Evolutionary conservation across 2,329 filamentous ascomycete genomes (phyloP).

Genomic region (Dendrostoma leiphaemia): DNA sequence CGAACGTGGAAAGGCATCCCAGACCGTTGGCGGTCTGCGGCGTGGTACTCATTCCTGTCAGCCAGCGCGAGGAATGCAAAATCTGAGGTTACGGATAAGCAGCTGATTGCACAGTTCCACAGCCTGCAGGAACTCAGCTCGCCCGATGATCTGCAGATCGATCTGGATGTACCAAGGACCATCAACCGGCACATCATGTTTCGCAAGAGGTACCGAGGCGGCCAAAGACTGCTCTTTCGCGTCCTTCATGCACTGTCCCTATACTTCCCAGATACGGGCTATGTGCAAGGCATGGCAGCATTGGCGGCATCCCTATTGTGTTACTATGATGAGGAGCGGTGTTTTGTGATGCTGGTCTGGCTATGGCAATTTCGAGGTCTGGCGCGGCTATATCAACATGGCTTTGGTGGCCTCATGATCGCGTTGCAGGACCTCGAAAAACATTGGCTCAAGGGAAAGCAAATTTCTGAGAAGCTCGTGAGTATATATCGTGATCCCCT

Average conservation of each 20-base stretch:
- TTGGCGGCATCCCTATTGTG: slow-evolving; percentile 89
- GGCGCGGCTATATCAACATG: slow-evolving; percentile 77
- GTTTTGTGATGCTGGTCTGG: slow-evolving; percentile 95
- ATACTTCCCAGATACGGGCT: slow-evolving; percentile 87
- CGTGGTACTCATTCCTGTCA: slow-evolving; percentile 91
- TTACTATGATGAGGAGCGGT: slow-evolving; percentile 93
- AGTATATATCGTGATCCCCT: slow-evolving; percentile 33
- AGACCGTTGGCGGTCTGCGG: slow-evolving; percentile 87
- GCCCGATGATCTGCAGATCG: slow-evolving; percentile 93
- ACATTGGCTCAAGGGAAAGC: slow-evolving; percentile 74
- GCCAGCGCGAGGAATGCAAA: slow-evolving; percentile 67
- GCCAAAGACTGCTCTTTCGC: slow-evolving; percentile 86
- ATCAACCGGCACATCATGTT: slow-evolving; percentile 99
- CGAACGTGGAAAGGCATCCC: slow-evolving; percentile 98
- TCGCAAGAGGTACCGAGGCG: slow-evolving; percentile 82
- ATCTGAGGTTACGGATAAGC: slow-evolving; percentile 64
- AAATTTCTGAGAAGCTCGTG: slow-evolving; percentile 79
- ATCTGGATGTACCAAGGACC: slow-evolving; percentile 92
- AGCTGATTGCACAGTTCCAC: slow-evolving; percentile 71
- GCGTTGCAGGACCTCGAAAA: slow-evolving; percentile 82
- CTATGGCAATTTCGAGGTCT: slow-evolving; percentile 89
- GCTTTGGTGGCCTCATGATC: slow-evolving; percentile 83
- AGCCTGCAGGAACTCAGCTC: slow-evolving; percentile 71
- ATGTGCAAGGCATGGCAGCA: slow-evolving; percentile 97
- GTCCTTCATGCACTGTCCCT: slow-evolving; percentile 89